A percentile compares a stretch with the other conserved stretches of the same genome.
Conservation (phyloP, 805 yeast genomes). For the Saturnispora ahearnii region DNA sequence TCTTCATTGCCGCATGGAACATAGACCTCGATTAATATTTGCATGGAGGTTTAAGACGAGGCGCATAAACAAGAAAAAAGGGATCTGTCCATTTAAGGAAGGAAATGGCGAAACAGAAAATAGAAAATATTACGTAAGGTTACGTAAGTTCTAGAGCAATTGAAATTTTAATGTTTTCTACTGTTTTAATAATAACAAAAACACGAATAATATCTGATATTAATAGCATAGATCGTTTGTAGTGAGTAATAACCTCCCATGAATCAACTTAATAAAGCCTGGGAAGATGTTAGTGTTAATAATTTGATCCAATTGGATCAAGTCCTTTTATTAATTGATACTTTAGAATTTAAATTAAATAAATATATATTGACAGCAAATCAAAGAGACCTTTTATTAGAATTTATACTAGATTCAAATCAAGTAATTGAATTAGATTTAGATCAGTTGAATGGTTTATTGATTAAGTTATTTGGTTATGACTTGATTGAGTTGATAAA, state of each 20-base stretch:
- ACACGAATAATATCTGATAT: too few relatives aligned
- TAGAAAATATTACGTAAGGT: too few relatives aligned
- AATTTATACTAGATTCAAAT: conserved; percentile 4
- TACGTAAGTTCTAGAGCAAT: too few relatives aligned
- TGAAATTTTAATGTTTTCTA: too few relatives aligned
- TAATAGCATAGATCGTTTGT: too few relatives aligned
- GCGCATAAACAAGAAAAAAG: too few relatives aligned
- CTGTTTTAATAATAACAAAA: too few relatives aligned
- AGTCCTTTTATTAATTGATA: background rate
- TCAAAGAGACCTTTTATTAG: conserved; percentile 4
- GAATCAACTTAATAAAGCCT: background rate
- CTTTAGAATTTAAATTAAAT: background rate
- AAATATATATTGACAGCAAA: background rate
- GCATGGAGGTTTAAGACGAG: too few relatives aligned
- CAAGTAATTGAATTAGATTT: background rate
- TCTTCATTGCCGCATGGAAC: too few relatives aligned
- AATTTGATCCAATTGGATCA: background rate
- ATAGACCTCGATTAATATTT: too few relatives aligned
- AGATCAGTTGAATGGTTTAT: background rate
- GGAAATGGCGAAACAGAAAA: too few relatives aligned
- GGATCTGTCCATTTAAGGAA: too few relatives aligned
- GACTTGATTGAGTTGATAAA: background rate
- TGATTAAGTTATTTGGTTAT: background rate
- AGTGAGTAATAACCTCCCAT: background rate
- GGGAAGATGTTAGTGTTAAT: background rate